Percentiles rank a stretch among this genome's conserved stretches.
Conservation (phyloP, 2,329 filamentous ascomycete species). For the Microdochium paspali region DNA sequence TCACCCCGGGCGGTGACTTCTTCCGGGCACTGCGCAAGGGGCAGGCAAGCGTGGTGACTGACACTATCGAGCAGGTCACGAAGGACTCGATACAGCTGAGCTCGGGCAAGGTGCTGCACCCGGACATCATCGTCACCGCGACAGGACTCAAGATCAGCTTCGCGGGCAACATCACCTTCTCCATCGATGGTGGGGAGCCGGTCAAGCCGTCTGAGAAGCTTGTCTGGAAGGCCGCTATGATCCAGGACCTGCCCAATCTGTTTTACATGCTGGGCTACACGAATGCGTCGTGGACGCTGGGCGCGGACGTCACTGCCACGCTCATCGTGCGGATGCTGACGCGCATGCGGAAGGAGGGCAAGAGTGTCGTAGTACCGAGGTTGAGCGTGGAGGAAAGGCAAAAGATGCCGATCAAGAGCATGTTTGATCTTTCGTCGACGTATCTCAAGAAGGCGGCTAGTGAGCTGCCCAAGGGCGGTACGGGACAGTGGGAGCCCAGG, state of each 20-base stretch:
- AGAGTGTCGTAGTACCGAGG: background rate
- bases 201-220: conserved; percentile 34
- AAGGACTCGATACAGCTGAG: conserved; percentile 29
- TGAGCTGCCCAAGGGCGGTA: conserved; percentile 36
- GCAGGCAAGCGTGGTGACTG: conserved; percentile 33
- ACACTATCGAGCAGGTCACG: conserved; percentile 32
- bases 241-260: conserved; percentile 52
- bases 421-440: conserved; percentile 9
- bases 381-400: background rate
- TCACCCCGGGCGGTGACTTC: conserved; percentile 36
- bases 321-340: conserved; percentile 40
- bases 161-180: conserved; percentile 38
- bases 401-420: conserved; percentile 2
- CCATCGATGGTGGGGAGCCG: conserved; percentile 34
- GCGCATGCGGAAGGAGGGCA: conserved; percentile 25
- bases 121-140: conserved; percentile 56
- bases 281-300: conserved; percentile 52
- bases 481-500: conserved; percentile 14
- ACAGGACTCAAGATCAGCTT: conserved; percentile 51
- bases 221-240: conserved; percentile 50
- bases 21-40: conserved; percentile 27
- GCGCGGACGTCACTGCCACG: conserved; percentile 42
- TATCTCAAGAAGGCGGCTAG: conserved; percentile 10
- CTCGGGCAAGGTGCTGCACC: conserved; percentile 31
- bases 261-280: conserved; percentile 50